phyloP scores from a whole-genome alignment of 139 green algal species.

The Chlamydomonas incerta region DNA sequence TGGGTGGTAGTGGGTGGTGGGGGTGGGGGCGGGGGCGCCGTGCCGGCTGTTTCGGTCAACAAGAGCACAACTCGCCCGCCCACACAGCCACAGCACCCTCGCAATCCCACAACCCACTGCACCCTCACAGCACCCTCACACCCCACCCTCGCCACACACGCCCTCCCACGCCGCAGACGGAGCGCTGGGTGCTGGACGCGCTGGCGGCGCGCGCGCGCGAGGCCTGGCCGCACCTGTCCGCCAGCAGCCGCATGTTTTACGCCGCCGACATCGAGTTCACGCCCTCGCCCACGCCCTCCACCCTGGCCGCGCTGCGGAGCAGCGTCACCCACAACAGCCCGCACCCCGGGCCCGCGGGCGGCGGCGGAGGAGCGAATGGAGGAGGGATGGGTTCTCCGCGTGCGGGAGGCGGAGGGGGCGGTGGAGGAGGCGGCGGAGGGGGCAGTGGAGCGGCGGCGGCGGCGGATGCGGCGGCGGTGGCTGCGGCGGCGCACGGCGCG shows the following conservation, averaged over 20 bases:
- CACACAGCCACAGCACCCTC: too few species aligned
- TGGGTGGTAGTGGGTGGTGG: conserved; percentile 7
- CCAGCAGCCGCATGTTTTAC: conserved; percentile 35
- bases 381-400: background rate
- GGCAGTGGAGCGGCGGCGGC: background rate
- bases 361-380: too few species aligned
- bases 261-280: conserved; percentile 46
- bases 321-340: too few species aligned
- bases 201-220: conserved; percentile 38
- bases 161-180: conserved; percentile 44
- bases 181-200: conserved; percentile 68
- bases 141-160: background rate
- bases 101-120: too few species aligned
- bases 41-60: too few species aligned
- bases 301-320: background rate
- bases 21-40: conserved; percentile 27
- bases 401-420: background rate
- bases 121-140: too few species aligned
- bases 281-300: conserved; percentile 14
- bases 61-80: too few species aligned
- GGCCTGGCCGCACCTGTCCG: conserved; percentile 25
- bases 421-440: background rate
- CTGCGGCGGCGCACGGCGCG: background rate
- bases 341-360: too few species aligned
- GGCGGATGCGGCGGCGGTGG: background rate